Conservation (phyloP, 768 basidiomycete genomes). For the Phanerodontia chrysosporium region DNA sequence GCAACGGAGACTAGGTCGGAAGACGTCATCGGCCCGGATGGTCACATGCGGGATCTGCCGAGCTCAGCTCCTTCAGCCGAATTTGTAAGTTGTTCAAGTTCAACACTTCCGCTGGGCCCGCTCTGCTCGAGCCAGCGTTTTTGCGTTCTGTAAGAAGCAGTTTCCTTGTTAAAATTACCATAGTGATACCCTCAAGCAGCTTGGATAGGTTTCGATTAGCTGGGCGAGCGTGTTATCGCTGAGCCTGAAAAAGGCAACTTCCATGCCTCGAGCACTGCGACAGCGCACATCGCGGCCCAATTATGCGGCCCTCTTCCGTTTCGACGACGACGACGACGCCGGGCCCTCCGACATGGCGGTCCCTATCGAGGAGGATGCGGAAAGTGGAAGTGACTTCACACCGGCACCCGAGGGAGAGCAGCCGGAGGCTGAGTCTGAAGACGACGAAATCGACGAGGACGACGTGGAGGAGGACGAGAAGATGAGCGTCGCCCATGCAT, state of each 20-base stretch:
- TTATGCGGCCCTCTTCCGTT: slow-evolving; percentile 39
- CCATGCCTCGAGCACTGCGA: slow-evolving; percentile 54
- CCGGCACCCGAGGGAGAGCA: slow-evolving; percentile 34
- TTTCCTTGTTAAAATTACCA: background rate
- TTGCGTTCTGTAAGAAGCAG: background rate
- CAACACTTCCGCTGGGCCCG: background rate
- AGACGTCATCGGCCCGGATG: background rate
- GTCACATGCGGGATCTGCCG: background rate
- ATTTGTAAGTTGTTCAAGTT: slow-evolving; percentile 2
- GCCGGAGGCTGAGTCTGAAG: slow-evolving; percentile 26
- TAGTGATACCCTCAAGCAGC: background rate
- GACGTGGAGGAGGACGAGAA: slow-evolving; percentile 24
- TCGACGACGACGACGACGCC: slow-evolving; percentile 30
- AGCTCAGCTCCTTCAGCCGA: background rate
- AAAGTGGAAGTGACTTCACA: slow-evolving; percentile 55
- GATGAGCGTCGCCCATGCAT: slow-evolving; percentile 16
- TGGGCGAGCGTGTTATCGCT: too few relatives aligned
- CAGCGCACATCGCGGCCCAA: slow-evolving; percentile 48
- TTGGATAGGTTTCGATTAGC: background rate
- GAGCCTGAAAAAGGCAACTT: background rate
- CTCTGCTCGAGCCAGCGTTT: background rate
- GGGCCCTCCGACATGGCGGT: slow-evolving; percentile 35
- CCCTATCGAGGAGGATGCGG: slow-evolving; percentile 29
- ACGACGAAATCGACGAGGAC: slow-evolving; percentile 21
- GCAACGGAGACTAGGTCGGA: too few relatives aligned